phyloP scores from a whole-genome alignment of 345 rosid genomes.

The Lenwebbia sp. region DNA sequence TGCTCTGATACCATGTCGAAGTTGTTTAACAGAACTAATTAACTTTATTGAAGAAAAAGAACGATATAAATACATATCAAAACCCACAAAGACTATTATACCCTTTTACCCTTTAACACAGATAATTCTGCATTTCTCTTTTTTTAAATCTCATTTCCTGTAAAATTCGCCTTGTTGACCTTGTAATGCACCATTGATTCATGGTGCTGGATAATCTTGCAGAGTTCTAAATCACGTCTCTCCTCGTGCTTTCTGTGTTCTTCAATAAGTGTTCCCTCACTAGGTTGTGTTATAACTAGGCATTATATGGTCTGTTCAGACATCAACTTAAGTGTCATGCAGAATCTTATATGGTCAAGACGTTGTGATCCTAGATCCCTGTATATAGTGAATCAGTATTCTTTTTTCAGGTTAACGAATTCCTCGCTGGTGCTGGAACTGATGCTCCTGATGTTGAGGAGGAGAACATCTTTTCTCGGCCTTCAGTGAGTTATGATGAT shows the following conservation, averaged over 20 bases:
- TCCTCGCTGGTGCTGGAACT: slow-evolving; percentile 93
- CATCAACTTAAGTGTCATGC: neutral
- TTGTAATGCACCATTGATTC: neutral
- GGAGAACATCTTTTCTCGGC: slow-evolving; percentile 73
- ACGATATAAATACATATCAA: too few relatives aligned
- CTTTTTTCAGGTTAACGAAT: slow-evolving; percentile 78
- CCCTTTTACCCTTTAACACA: neutral
- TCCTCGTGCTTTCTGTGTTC: neutral
- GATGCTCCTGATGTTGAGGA: slow-evolving; percentile 99
- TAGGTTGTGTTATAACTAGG: neutral
- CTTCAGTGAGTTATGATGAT: slow-evolving; percentile 95
- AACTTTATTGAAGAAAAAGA: too few relatives aligned
- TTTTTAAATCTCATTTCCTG: neutral
- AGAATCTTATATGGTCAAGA: neutral
- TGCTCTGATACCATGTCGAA: too few relatives aligned
- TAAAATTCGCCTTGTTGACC: neutral
- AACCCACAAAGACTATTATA: too few relatives aligned
- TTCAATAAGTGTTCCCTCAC: neutral
- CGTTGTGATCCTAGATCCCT: neutral
- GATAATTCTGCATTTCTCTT: neutral
- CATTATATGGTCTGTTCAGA: neutral
- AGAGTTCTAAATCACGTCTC: neutral
- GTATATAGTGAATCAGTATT: neutral
- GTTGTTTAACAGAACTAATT: too few relatives aligned
- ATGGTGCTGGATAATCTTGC: neutral